Evolutionary conservation across 2,329 filamentous ascomycete genomes (phyloP), one percentile per base, ranked within the genome.

Genomic region (Aspergillus neoniger): DNA sequence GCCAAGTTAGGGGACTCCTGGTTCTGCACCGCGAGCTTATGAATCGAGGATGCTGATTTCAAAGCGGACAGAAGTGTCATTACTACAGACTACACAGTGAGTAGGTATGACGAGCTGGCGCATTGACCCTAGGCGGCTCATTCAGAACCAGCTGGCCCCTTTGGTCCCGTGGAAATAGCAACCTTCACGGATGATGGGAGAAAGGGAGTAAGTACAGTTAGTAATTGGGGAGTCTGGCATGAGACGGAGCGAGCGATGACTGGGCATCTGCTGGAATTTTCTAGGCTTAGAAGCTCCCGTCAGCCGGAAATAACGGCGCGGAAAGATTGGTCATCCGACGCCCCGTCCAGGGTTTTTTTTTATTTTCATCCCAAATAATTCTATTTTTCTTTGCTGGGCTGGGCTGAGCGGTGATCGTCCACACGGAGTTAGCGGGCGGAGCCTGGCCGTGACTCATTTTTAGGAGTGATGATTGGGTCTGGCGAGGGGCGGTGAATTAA

Each of bases 301-400:
- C 52, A 55, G 38, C 39, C 59, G 53, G 59, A 63, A 52, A 53
- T 56, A 62, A 57, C 62, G 62, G 62, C 44, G 59, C 63, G 65
- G 63, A 65, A 63, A 60, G 61, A 65, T 64, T 60, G 63, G 65
- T 65, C 64, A 66, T 65, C 62, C 64, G 65, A 59, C 55, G 41
- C 21, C 50, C 59, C 49, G 60, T 51, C 53, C 49, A 17, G 21
- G 56, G 36, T 44, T 52, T 54, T 41, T 41, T 17, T 5, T 41
- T 9, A 19, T 43, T 43, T 43, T 43, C 17, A 14, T 19, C 14
- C 17, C 9, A 30, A 30, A 30, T 43, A 14, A 14, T 47, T 23
- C 2, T 10, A 21, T 25, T n/a, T 25, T 47, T 10, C 12, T 30
- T 30, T 44, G 23, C 25, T 36, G 28, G 38, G 50, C 50, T 61